Percentiles rank a stretch among this genome's conserved stretches.
These are phyloP conservation scores for Davidsoniella australis DNA, from an alignment of 2,329 filamentous ascomycete genomes.

Conservation along the genomic window DNA sequence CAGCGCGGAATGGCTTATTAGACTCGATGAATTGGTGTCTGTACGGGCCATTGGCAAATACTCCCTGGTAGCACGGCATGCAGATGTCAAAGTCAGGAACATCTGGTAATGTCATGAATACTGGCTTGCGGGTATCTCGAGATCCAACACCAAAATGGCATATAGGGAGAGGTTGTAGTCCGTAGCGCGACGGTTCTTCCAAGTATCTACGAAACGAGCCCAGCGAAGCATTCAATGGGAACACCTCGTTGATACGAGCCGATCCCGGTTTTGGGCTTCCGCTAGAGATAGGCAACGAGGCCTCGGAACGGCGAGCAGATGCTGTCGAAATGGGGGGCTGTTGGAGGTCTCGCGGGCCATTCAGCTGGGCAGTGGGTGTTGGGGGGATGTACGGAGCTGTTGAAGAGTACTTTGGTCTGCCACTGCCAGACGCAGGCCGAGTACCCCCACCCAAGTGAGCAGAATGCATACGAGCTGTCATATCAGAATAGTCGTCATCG, in stretches of 20 bases:
- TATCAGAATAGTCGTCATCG: constrained; percentile 18
- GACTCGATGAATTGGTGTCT: constrained; percentile 45
- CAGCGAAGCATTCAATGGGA: constrained; percentile 6
- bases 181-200: constrained; percentile 30
- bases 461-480: constrained; percentile 11
- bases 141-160: constrained; percentile 38
- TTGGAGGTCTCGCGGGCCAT: constrained; percentile 15
- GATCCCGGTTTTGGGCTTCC: background rate
- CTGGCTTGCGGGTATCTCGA: constrained; percentile 46
- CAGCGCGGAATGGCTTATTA: constrained; percentile 21
- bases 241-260: background rate
- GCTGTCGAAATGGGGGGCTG: constrained; percentile 10
- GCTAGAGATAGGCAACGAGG: background rate
- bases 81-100: constrained; percentile 65
- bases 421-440: constrained; percentile 5
- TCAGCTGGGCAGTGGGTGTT: constrained; percentile 9
- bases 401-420: constrained; percentile 9
- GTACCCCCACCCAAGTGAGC: constrained; percentile 12
- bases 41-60: constrained; percentile 54
- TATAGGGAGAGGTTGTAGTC: constrained; percentile 34
- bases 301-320: constrained; percentile 8
- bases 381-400: background rate
- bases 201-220: constrained; percentile 36
- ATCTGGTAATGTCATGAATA: constrained; percentile 60
- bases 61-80: constrained; percentile 55